A percentile compares a stretch with the other conserved stretches of the same genome.
These are phyloP conservation scores for Cadophora gregata DNA, from an alignment of 2,329 filamentous ascomycete genomes.

Conservation along the genomic window DNA sequence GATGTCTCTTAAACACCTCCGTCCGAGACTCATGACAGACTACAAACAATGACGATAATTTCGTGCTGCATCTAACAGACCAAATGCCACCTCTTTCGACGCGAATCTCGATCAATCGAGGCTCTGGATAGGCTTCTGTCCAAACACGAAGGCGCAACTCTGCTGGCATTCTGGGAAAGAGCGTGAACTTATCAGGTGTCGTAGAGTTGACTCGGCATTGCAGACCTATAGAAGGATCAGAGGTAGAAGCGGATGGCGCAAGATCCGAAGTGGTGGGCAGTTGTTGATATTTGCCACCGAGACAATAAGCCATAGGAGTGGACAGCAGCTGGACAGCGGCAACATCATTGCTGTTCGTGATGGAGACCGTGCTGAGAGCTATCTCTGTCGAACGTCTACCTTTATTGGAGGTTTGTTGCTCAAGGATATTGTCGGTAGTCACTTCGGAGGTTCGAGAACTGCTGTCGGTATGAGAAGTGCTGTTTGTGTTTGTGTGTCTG, in stretches of 20 bases:
- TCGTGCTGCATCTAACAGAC: neutral
- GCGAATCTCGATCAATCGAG: neutral
- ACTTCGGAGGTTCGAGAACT: too few relatives aligned
- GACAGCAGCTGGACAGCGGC: too few relatives aligned
- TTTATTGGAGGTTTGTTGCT: too few relatives aligned
- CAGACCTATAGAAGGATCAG: neutral
- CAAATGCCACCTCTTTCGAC: neutral
- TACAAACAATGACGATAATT: neutral
- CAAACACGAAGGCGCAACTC: neutral
- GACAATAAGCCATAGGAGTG: neutral
- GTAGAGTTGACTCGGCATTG: neutral
- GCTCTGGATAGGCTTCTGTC: neutral
- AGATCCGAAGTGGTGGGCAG: neutral
- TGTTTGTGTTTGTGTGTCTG: too few relatives aligned
- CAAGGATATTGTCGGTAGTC: too few relatives aligned
- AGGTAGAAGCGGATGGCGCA: neutral
- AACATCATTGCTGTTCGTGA: too few relatives aligned
- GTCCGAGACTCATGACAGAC: neutral
- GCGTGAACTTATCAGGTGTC: neutral
- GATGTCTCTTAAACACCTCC: neutral
- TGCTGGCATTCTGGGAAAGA: neutral
- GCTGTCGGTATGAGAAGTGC: too few relatives aligned
- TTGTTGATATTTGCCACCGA: neutral
- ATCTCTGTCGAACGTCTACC: too few relatives aligned
- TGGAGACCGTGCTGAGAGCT: too few relatives aligned